phyloP scores from a whole-genome alignment of 179 eudicot genomes.

The Beta lomatogona region DNA sequence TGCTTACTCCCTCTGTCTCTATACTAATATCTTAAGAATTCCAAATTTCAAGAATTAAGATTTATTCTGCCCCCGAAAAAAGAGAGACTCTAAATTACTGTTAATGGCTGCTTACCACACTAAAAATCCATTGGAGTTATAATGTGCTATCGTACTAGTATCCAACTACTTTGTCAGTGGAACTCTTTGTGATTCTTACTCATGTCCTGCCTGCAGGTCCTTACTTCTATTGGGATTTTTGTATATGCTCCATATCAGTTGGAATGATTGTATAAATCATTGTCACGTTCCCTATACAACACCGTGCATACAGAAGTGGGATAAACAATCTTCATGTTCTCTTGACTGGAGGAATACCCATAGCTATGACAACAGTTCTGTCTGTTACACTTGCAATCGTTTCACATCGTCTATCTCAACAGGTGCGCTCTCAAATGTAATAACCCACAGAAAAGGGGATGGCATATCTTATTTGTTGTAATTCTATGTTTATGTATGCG shows the following conservation, averaged over 20 bases:
- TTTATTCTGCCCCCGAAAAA: no score
- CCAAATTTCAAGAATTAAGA: no score
- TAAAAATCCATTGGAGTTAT: background rate
- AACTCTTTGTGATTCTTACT: conserved; percentile 12
- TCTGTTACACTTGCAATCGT: conserved; percentile 78
- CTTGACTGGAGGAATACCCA: conserved; percentile 78
- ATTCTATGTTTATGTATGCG: no score
- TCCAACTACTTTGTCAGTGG: background rate
- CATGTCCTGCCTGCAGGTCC: conserved; percentile 53
- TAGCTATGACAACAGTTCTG: conserved; percentile 79
- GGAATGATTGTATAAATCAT: conserved; percentile 69
- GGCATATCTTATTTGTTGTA: no score
- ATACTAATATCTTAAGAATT: background rate
- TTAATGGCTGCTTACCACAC: no score
- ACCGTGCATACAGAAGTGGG: no score
- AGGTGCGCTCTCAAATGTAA: conserved; percentile 35
- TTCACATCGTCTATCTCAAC: conserved; percentile 73
- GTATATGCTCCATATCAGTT: conserved; percentile 73
- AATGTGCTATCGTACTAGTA: background rate
- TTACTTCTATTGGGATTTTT: conserved; percentile 69
- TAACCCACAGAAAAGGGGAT: no score
- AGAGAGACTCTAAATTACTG: no score
- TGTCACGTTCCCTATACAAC: conserved; percentile 61
- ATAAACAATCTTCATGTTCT: conserved; percentile 66
- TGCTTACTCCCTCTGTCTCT: background rate